phyloP scores from a whole-genome alignment of 768 basidiomycete species.

The Boletus edulis region DNA sequence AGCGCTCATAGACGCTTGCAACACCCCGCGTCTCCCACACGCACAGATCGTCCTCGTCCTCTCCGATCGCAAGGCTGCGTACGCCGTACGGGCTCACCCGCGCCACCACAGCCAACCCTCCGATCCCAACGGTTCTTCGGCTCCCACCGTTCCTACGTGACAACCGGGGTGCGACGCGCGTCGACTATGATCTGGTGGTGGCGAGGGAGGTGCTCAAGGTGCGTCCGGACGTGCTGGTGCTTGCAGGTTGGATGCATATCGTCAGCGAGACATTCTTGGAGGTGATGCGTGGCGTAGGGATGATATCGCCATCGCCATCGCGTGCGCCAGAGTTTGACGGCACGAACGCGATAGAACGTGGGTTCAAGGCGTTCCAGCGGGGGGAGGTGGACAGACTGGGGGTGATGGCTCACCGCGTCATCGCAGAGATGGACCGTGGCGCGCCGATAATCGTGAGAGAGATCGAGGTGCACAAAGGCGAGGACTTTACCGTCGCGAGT shows the following conservation, averaged over 20 bases:
- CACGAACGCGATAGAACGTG: constrained; percentile 82
- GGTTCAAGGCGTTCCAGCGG: constrained; percentile 82
- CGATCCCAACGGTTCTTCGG: constrained; percentile 80
- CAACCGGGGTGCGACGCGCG: constrained; percentile 67
- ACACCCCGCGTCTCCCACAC: constrained; percentile 70
- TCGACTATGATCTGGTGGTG: constrained; percentile 84
- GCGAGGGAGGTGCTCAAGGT: constrained; percentile 62
- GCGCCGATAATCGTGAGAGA: constrained; percentile 82
- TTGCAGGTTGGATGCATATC: constrained; percentile 99
- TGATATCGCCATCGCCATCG: no score
- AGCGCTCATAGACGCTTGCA: constrained; percentile 87
- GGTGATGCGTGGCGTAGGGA: constrained; percentile 45
- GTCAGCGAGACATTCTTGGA: constrained; percentile 80
- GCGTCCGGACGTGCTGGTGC: constrained; percentile 80
- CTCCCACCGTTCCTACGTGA: constrained; percentile 81
- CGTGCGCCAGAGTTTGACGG: constrained; percentile 95
- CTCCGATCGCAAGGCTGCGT: constrained; percentile 90
- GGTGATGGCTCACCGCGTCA: constrained; percentile 91
- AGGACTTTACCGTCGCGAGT: no score
- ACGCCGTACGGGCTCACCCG: constrained; percentile 84
- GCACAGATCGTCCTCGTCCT: constrained; percentile 76
- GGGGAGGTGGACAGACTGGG: constrained; percentile 80
- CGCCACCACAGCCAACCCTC: constrained; percentile 65
- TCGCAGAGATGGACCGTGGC: constrained; percentile 91
- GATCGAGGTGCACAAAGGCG: constrained; percentile 69